Conservation (phyloP, 768 basidiomycete species). For the Galerina marginata region DNA sequence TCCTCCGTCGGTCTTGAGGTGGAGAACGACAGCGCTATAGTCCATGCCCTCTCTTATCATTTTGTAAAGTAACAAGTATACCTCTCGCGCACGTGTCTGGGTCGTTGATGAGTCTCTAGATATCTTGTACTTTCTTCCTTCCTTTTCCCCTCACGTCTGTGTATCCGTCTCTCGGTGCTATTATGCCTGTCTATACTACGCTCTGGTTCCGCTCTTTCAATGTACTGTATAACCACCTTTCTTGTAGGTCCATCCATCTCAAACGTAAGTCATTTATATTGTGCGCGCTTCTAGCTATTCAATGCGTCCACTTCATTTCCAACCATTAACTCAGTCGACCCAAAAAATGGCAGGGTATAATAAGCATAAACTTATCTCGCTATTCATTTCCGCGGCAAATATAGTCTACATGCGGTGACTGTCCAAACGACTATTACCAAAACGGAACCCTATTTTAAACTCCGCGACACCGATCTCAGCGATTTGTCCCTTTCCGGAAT, state of each 20-base stretch:
- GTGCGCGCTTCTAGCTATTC: not conserved
- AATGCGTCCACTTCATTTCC: no score
- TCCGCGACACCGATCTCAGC: not conserved
- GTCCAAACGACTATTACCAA: not conserved
- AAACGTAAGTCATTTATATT: not conserved
- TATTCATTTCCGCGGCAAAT: not conserved
- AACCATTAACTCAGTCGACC: no score
- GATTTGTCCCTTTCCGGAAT: slow-evolving; percentile 1
- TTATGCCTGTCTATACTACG: not conserved
- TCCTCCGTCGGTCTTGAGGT: slow-evolving; percentile 58
- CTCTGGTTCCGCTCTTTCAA: not conserved
- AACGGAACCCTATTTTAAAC: not conserved
- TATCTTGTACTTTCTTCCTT: not conserved
- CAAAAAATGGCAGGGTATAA: no score
- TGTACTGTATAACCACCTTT: slow-evolving; percentile 1
- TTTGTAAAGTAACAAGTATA: no score
- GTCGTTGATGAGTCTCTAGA: not conserved
- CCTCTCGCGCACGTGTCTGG: no score
- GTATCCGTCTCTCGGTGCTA: not conserved
- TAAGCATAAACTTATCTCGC: no score
- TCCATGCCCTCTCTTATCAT: not conserved
- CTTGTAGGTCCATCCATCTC: slow-evolving; percentile 3
- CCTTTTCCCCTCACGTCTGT: not conserved
- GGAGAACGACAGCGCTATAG: not conserved
- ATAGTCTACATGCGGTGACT: no score